Conservation (phyloP, 495 filamentous ascomycete genomes). For the Neurospora sublineolata region DNA sequence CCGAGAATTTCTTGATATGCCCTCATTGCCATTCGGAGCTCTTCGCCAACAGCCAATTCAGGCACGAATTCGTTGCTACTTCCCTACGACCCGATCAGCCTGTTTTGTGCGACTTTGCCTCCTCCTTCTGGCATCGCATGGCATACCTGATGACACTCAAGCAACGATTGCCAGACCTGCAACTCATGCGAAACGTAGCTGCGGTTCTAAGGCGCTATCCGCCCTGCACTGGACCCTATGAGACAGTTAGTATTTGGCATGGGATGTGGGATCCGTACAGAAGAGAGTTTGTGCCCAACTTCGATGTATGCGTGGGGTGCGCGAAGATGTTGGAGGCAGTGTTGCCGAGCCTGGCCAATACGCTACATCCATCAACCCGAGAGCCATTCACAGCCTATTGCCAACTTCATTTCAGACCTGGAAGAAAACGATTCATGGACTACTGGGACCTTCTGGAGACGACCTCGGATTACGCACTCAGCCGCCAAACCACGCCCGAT, state of each 20-base stretch:
- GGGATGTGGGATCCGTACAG: conserved; percentile 29
- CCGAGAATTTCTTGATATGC: conserved; percentile 37
- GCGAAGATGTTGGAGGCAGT: conserved; percentile 29
- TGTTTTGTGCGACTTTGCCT: conserved; percentile 33
- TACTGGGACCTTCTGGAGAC: conserved; percentile 33
- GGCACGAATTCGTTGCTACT: conserved; percentile 25
- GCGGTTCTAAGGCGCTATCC: conserved; percentile 22
- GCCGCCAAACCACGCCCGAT: conserved; percentile 20
- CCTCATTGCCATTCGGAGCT: conserved; percentile 28
- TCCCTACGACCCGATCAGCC: conserved; percentile 26
- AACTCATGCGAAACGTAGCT: conserved; percentile 27
- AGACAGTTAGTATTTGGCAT: conserved; percentile 28
- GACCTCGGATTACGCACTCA: conserved; percentile 27
- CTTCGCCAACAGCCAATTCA: conserved; percentile 29
- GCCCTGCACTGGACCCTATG: conserved; percentile 24
- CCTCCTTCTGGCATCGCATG: conserved; percentile 34
- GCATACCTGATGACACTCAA: conserved; percentile 34
- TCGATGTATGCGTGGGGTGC: conserved; percentile 32
- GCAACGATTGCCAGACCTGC: conserved; percentile 25
- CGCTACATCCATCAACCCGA: background rate
- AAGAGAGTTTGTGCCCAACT: conserved; percentile 18
- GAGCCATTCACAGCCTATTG: conserved; percentile 27
- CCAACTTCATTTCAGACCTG: conserved; percentile 24
- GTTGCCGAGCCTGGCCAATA: conserved; percentile 30
- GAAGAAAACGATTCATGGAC: conserved; percentile 30